These are phyloP conservation scores for Gossypium thurberi DNA, from an alignment of 345 rosid genomes.

Conservation along the genomic window DNA sequence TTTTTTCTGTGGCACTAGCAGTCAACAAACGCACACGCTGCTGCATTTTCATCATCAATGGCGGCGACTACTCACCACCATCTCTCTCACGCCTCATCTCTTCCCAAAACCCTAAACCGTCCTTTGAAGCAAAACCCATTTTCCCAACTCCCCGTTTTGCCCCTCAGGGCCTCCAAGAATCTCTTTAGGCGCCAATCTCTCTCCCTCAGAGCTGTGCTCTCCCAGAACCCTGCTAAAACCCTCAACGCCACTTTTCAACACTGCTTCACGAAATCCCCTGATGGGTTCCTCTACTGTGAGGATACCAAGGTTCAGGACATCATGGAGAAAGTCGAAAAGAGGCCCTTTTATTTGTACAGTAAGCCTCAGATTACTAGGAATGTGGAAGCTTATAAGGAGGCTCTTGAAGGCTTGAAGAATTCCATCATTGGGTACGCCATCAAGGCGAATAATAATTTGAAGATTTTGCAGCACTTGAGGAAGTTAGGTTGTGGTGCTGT, in stretches of 20 bases:
- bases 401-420: slow-evolving; percentile 53
- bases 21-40: background rate
- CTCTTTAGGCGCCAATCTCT: slow-evolving; percentile 23
- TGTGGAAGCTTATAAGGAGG: slow-evolving; percentile 74
- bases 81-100: slow-evolving; percentile 21
- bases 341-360: slow-evolving; percentile 88
- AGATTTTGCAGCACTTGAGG: slow-evolving; percentile 95
- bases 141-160: slow-evolving; percentile 28
- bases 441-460: slow-evolving; percentile 84
- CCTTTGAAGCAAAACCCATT: slow-evolving; percentile 30
- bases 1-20: background rate
- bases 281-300: slow-evolving; percentile 89
- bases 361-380: slow-evolving; percentile 88
- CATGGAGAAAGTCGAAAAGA: slow-evolving; percentile 69
- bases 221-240: slow-evolving; percentile 42
- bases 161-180: slow-evolving; percentile 25
- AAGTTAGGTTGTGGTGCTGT: slow-evolving; percentile 93
- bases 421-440: slow-evolving; percentile 88
- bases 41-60: slow-evolving; percentile 12
- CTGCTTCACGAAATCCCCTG: slow-evolving; percentile 76
- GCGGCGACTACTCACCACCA: slow-evolving; percentile 10
- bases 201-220: slow-evolving; percentile 49
- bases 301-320: slow-evolving; percentile 70
- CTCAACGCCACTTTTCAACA: slow-evolving; percentile 39
- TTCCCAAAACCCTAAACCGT: slow-evolving; percentile 34